Evolutionary conservation across 2,329 filamentous ascomycete genomes (phyloP).

Genomic region (Zymoseptoria passerinii): DNA sequence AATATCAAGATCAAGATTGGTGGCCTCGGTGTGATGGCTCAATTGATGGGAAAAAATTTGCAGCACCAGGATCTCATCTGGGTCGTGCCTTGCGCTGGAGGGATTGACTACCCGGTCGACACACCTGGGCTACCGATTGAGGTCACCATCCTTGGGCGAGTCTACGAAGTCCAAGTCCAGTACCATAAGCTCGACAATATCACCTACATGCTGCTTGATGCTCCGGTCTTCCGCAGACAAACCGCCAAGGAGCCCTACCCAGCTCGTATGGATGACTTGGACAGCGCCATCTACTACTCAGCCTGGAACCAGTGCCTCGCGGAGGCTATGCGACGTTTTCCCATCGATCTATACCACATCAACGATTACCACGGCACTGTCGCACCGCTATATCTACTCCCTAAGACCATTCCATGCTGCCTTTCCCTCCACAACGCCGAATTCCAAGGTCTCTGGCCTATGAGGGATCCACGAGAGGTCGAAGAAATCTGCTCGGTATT

Average conservation of each 20-base stretch:
- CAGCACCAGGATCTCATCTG: slow-evolving; percentile 57
- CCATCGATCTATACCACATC: slow-evolving; percentile 57
- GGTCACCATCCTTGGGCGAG: slow-evolving; percentile 52
- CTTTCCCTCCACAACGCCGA: slow-evolving; percentile 62
- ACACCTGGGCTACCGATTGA: slow-evolving; percentile 52
- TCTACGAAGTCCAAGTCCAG: slow-evolving; percentile 55
- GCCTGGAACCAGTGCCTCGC: slow-evolving; percentile 65
- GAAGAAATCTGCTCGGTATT: slow-evolving; percentile 58
- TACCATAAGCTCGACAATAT: slow-evolving; percentile 58
- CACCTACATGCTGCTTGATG: slow-evolving; percentile 59
- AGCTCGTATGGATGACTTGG: slow-evolving; percentile 60
- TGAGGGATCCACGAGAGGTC: slow-evolving; percentile 53
- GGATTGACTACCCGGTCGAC: slow-evolving; percentile 55
- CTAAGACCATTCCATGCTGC: slow-evolving; percentile 53
- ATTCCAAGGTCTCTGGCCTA: slow-evolving; percentile 61
- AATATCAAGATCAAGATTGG: slow-evolving; percentile 64
- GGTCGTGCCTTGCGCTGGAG: slow-evolving; percentile 48
- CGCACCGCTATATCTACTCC: slow-evolving; percentile 57
- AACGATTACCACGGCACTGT: slow-evolving; percentile 58
- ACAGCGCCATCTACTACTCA: slow-evolving; percentile 60
- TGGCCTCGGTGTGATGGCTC: slow-evolving; percentile 61
- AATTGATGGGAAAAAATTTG: slow-evolving; percentile 59
- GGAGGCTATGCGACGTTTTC: slow-evolving; percentile 53
- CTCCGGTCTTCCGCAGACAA: slow-evolving; percentile 58
- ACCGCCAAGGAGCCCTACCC: slow-evolving; percentile 57